Evolutionary conservation across 23 red algal species (phyloP).

Genomic region (Gracilaria caudata): DNA sequence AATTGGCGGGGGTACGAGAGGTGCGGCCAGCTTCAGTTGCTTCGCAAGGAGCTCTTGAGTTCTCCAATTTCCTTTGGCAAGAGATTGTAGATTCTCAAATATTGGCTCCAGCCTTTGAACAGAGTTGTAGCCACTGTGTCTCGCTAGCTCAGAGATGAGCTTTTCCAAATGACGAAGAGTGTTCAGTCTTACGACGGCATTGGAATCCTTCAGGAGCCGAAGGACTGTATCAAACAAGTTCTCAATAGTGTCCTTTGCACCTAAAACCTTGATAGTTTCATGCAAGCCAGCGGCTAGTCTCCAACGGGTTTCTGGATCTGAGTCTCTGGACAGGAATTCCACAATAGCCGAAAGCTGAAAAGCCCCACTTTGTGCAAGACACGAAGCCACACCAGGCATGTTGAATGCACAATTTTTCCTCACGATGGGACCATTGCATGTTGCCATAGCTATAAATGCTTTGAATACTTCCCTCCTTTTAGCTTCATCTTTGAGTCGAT

Average conservation of each 20-base stretch:
- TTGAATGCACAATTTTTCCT: slow-evolving; percentile 73
- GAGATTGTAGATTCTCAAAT: slow-evolving; percentile 53
- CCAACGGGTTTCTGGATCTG: slow-evolving; percentile 71
- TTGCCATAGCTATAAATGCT: slow-evolving; percentile 64
- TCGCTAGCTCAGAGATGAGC: slow-evolving; percentile 32
- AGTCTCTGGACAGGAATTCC: slow-evolving; percentile 67
- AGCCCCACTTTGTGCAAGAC: slow-evolving; percentile 11
- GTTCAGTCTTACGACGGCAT: slow-evolving; percentile 59
- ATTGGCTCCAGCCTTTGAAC: slow-evolving; percentile 34
- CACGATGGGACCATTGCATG: slow-evolving; percentile 75
- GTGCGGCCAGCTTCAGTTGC: slow-evolving; percentile 46
- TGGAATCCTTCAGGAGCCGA: slow-evolving; percentile 47
- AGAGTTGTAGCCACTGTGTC: slow-evolving; percentile 31
- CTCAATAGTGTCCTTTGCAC: slow-evolving; percentile 26
- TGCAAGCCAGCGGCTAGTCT: slow-evolving; percentile 75
- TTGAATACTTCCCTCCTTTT: slow-evolving; percentile 41
- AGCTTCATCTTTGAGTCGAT: slow-evolving; percentile 29
- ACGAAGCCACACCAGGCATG: slow-evolving; percentile 30
- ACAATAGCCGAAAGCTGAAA: slow-evolving; percentile 47
- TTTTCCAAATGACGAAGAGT: slow-evolving; percentile 46
- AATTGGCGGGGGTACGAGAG: slow-evolving; percentile 46
- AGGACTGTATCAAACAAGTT: slow-evolving; percentile 53
- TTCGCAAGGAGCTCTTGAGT: slow-evolving; percentile 74
- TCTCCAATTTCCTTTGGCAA: slow-evolving; percentile 74
- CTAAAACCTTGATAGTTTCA: slow-evolving; percentile 40